phyloP scores from a whole-genome alignment of 768 basidiomycete genomes.

The Trametes cubensis region DNA sequence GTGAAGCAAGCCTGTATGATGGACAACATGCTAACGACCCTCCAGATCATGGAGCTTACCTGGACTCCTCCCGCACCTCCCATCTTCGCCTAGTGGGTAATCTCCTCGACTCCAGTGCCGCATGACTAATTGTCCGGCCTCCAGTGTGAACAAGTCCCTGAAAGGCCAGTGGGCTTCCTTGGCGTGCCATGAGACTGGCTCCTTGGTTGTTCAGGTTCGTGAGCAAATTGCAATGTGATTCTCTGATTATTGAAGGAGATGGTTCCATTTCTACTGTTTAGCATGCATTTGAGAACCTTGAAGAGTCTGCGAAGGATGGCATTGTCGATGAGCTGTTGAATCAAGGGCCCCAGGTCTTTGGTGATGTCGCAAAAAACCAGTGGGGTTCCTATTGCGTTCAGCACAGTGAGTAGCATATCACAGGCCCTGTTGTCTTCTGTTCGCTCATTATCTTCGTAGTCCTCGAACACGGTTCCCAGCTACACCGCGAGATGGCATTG shows the following conservation, averaged over 20 bases:
- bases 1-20: background rate
- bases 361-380: conserved; percentile 81
- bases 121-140: conserved; percentile 3
- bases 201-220: conserved; percentile 79
- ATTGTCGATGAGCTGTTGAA: conserved; percentile 84
- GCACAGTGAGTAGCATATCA: conserved; percentile 59
- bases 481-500: conserved; percentile 75
- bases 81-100: conserved; percentile 79
- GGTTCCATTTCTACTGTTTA: conserved; percentile 29
- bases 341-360: conserved; percentile 65
- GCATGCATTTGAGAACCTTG: conserved; percentile 87
- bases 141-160: conserved; percentile 82
- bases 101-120: background rate
- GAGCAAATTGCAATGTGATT: background rate
- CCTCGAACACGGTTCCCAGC: conserved; percentile 80
- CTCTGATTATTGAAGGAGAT: no score
- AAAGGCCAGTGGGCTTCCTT: conserved; percentile 89
- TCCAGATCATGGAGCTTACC: conserved; percentile 84
- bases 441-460: conserved; percentile 45
- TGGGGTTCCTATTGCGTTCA: conserved; percentile 90
- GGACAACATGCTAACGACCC: conserved; percentile 8
- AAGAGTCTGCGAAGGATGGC: conserved; percentile 80
- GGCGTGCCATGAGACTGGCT: conserved; percentile 90
- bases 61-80: conserved; percentile 89
- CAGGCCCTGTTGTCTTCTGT: background rate